Conservation (phyloP, 106 monocot genomes). For the Amphibolis antarctica region DNA sequence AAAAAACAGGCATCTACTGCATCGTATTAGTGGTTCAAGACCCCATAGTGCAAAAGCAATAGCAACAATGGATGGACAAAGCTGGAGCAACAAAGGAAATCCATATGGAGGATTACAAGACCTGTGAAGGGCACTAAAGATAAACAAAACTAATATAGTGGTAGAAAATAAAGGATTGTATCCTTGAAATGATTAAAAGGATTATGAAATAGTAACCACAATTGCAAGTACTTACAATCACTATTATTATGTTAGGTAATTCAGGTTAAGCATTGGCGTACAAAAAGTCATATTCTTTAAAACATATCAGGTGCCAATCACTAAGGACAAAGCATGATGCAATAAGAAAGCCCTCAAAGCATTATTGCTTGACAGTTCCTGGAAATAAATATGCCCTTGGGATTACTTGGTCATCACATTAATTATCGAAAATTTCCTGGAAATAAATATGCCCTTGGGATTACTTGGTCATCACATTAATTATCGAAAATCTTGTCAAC, state of each 20-base stretch:
- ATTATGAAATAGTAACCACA: background rate
- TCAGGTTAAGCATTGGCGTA: no score
- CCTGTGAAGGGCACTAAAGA: slow-evolving; percentile 4
- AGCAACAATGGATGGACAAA: slow-evolving; percentile 21
- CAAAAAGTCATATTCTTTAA: no score
- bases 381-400: no score
- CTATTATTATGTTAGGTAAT: background rate
- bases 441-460: no score
- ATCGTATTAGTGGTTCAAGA: slow-evolving; percentile 19
- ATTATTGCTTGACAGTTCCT: no score
- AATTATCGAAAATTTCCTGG: no score
- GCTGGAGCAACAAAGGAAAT: slow-evolving; percentile 9
- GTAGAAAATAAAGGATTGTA: background rate
- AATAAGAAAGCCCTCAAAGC: no score
- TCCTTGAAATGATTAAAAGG: background rate
- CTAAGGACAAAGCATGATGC: no score
- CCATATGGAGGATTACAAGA: slow-evolving; percentile 8
- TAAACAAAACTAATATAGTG: background rate
- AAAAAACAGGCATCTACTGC: slow-evolving; percentile 13
- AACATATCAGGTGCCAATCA: no score
- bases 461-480: no score
- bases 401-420: no score
- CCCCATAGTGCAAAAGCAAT: slow-evolving; percentile 27
- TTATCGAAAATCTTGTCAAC: no score
- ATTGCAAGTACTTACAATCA: background rate